phyloP scores from a whole-genome alignment of 2,329 filamentous ascomycete genomes.

The Drechslerella coelobrocha region DNA sequence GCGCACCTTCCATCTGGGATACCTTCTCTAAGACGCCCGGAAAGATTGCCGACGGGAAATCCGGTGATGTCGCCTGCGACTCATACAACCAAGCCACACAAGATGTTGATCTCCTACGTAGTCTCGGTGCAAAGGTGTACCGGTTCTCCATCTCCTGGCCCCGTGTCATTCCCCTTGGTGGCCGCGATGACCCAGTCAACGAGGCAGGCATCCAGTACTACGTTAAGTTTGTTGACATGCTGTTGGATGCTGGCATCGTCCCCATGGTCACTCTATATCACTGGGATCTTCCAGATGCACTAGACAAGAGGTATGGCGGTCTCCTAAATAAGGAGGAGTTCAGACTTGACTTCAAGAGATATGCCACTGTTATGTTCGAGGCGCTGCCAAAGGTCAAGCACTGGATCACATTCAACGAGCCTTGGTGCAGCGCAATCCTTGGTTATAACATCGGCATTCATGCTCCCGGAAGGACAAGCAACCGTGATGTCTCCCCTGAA shows the following conservation, averaged over 20 bases:
- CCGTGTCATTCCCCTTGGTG: conserved; percentile 83
- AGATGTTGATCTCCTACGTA: conserved; percentile 79
- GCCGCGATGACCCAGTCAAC: conserved; percentile 81
- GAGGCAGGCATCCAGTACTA: conserved; percentile 79
- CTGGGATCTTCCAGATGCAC: conserved; percentile 81
- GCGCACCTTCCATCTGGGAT: conserved; percentile 86
- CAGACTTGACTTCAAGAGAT: conserved; percentile 78
- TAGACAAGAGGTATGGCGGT: conserved; percentile 82
- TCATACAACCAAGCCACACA: conserved; percentile 80
- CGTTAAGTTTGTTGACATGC: conserved; percentile 76
- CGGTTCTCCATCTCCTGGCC: conserved; percentile 87
- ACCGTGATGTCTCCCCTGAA: conserved; percentile 72
- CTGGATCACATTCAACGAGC: conserved; percentile 93
- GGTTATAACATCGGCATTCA: conserved; percentile 80
- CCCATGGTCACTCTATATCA: conserved; percentile 86
- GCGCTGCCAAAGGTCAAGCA: conserved; percentile 78
- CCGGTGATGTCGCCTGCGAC: conserved; percentile 80
- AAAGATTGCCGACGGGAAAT: conserved; percentile 80
- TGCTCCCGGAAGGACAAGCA: conserved; percentile 81
- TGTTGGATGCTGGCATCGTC: conserved; percentile 76
- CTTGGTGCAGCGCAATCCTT: conserved; percentile 81
- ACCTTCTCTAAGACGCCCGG: conserved; percentile 81
- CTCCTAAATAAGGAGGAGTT: conserved; percentile 82
- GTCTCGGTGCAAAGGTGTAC: conserved; percentile 75
- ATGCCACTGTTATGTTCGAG: conserved; percentile 77